Evolutionary conservation across 805 yeast species (phyloP).

Genomic region (Candida chauliodis): DNA sequence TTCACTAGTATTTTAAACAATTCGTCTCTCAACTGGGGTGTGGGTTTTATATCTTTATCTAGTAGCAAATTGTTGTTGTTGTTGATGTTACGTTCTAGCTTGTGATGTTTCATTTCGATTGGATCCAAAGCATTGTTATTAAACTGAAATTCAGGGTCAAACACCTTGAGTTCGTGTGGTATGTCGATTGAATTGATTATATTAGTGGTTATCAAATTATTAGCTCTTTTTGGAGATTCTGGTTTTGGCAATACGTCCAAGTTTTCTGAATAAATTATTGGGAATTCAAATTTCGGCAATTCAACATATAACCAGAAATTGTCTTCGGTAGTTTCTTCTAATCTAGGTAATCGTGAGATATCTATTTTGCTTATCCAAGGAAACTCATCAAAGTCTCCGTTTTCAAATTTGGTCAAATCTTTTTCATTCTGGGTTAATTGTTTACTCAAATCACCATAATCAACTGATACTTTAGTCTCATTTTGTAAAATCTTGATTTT

Average conservation of each 20-base stretch:
- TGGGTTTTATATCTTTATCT: slow-evolving; percentile 86
- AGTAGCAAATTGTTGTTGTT: slow-evolving; percentile 69
- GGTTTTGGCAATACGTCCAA: slow-evolving; percentile 14
- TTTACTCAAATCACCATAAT: slow-evolving; percentile 18
- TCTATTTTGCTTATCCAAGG: slow-evolving; percentile 72
- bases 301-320: slow-evolving; percentile 33
- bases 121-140: slow-evolving; percentile 51
- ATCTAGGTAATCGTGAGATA: slow-evolving; percentile 7
- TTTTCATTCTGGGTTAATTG: slow-evolving; percentile 39
- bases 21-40: slow-evolving; percentile 75
- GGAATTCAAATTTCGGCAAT: slow-evolving; percentile 41
- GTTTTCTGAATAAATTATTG: slow-evolving; percentile 39
- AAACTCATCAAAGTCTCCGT: slow-evolving; percentile 56
- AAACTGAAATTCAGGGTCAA: slow-evolving; percentile 41
- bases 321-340: slow-evolving; percentile 6
- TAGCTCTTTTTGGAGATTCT: not conserved
- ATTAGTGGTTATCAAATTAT: slow-evolving; percentile 29
- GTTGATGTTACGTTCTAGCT: slow-evolving; percentile 73
- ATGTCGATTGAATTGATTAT: slow-evolving; percentile 32
- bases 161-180: slow-evolving; percentile 23
- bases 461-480: slow-evolving; percentile 17
- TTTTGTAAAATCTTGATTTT: slow-evolving; percentile 27
- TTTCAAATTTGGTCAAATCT: slow-evolving; percentile 58
- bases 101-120: slow-evolving; percentile 81
- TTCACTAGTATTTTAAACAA: slow-evolving; percentile 63